Conservation (phyloP, 2,329 filamentous ascomycete genomes). For the Trichoderma lentiforme region DNA sequence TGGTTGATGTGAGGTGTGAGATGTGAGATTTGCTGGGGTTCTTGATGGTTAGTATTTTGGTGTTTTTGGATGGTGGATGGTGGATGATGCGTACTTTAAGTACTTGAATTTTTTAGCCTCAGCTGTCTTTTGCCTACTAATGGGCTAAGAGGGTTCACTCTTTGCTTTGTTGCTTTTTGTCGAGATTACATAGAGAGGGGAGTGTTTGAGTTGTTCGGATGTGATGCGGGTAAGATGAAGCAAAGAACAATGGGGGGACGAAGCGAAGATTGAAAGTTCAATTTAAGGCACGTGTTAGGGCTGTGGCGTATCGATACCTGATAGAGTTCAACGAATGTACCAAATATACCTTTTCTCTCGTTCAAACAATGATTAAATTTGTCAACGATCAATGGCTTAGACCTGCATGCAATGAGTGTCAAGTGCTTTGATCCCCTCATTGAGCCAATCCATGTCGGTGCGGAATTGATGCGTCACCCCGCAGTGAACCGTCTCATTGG, state of each 20-base stretch:
- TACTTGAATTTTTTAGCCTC: neutral
- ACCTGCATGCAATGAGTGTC: neutral
- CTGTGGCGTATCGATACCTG: neutral
- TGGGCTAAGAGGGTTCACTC: no score
- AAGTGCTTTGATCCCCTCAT: neutral
- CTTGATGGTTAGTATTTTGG: neutral
- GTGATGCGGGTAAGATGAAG: neutral
- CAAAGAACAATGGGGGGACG: neutral
- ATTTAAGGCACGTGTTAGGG: neutral
- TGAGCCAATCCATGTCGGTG: neutral
- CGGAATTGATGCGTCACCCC: neutral
- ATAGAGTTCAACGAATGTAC: neutral
- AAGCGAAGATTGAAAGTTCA: neutral
- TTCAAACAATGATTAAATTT: neutral
- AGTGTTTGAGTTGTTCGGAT: neutral
- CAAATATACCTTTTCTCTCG: neutral
- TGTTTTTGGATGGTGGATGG: neutral
- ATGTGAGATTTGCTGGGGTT: neutral
- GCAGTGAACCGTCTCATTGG: neutral
- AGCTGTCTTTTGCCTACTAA: neutral
- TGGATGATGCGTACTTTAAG: neutral
- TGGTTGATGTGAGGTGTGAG: neutral
- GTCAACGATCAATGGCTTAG: neutral
- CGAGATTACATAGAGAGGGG: neutral
- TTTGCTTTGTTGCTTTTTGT: neutral